Percentiles rank a stretch among this genome's conserved stretches.
These are phyloP conservation scores for Candida hispaniensis DNA, from an alignment of 805 yeast genomes.

Conservation along the genomic window DNA sequence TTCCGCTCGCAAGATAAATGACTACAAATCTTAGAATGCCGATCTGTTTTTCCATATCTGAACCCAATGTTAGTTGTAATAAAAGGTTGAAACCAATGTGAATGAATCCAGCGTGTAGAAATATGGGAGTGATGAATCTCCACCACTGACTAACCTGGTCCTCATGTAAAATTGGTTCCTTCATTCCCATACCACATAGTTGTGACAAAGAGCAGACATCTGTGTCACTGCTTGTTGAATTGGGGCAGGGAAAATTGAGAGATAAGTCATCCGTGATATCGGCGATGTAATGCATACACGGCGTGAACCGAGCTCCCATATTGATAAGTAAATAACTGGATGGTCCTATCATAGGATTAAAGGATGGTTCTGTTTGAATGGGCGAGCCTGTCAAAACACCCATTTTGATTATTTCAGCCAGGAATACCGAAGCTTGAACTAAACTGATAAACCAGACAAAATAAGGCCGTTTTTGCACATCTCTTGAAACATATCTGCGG, in stretches of 20 bases:
- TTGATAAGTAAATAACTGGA: conserved; percentile 54
- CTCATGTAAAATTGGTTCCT: too few species aligned
- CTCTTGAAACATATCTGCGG: conserved; percentile 8
- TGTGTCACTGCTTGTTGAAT: conserved; percentile 45
- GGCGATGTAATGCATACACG: conserved; percentile 51
- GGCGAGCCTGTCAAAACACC: conserved; percentile 50
- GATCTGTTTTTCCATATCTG: conserved; percentile 44
- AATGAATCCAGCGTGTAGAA: conserved; percentile 62
- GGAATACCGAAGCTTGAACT: conserved; percentile 42
- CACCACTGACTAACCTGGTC: conserved; percentile 44
- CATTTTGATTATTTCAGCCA: conserved; percentile 51
- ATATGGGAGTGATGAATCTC: conserved; percentile 57
- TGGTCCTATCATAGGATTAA: conserved; percentile 75
- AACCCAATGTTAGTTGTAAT: conserved; percentile 51
- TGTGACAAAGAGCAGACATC: conserved; percentile 48
- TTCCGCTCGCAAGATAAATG: conserved; percentile 51
- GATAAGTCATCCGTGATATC: conserved; percentile 40
- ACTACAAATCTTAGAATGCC: conserved; percentile 45
- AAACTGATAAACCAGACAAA: conserved; percentile 24
- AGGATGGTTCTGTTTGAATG: conserved; percentile 56
- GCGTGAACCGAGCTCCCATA: conserved; percentile 61
- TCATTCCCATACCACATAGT: conserved; percentile 45
- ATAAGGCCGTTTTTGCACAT: conserved; percentile 23
- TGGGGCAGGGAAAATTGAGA: conserved; percentile 54
- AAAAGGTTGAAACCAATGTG: conserved; percentile 56